Conservation (phyloP, 805 yeast species). For the Ogataea polymorpha region DNA sequence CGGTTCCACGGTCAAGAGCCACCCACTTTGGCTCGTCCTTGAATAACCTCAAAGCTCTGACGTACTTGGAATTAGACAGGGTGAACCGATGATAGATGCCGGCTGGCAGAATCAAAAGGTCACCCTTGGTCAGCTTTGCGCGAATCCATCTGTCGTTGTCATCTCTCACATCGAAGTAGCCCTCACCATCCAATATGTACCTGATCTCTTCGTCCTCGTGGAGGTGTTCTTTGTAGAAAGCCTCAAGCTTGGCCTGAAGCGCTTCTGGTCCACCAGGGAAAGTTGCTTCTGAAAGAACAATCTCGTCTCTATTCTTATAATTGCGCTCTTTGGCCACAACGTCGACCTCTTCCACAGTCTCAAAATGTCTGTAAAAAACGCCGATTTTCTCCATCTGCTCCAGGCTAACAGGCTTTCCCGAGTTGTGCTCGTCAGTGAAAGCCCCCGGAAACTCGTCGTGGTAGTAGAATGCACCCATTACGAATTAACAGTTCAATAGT, state of each 20-base stretch:
- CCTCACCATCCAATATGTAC: slow-evolving; percentile 84
- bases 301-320: slow-evolving; percentile 78
- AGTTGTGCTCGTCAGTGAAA: slow-evolving; percentile 68
- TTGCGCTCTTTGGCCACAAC: slow-evolving; percentile 62
- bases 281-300: slow-evolving; percentile 55
- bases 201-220: slow-evolving; percentile 98
- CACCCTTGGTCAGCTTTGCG: slow-evolving; percentile 58
- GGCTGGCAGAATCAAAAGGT: slow-evolving; percentile 75
- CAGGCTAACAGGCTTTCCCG: slow-evolving; percentile 55
- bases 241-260: slow-evolving; percentile 60
- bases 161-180: slow-evolving; percentile 85
- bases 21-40: slow-evolving; percentile 97
- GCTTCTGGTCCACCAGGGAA: slow-evolving; percentile 61
- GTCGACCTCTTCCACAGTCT: slow-evolving; percentile 55
- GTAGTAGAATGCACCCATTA: slow-evolving; percentile 40
- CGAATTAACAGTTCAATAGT: not conserved
- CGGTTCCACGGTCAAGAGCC: slow-evolving; percentile 57
- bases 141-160: slow-evolving; percentile 68
- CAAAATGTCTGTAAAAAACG: slow-evolving; percentile 58
- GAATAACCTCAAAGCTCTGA: slow-evolving; percentile 79
- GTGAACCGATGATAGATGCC: slow-evolving; percentile 96
- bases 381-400: slow-evolving; percentile 59
- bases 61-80: slow-evolving; percentile 55
- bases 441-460: slow-evolving; percentile 61
- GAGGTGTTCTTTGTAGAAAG: slow-evolving; percentile 78